A percentile compares a stretch with the other conserved stretches of the same genome.
Conservation (phyloP, 345 rosid genomes). For the Psidium guajava region DNA sequence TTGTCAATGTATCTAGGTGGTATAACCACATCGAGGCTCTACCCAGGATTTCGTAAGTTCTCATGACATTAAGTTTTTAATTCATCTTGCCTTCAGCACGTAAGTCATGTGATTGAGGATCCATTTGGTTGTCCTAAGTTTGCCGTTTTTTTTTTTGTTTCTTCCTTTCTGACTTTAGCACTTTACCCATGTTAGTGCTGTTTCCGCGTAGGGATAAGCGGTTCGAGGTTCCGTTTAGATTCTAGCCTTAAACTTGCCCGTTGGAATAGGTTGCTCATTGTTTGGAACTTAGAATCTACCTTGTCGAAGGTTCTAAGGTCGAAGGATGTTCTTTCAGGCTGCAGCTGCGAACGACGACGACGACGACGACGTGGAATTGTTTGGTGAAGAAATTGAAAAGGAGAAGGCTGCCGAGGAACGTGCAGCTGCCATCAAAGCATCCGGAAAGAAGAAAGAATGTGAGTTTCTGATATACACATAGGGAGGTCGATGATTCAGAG, state of each 20-base stretch:
- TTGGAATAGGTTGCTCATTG: no score
- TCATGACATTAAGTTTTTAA: neutral
- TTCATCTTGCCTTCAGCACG: neutral
- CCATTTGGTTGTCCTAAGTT: no score
- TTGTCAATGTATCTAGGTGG: slow-evolving; percentile 70
- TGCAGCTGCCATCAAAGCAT: slow-evolving; percentile 9
- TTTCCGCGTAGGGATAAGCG: no score
- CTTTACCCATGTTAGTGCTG: no score
- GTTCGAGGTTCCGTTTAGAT: no score
- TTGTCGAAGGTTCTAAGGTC: no score
- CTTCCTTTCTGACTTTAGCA: no score
- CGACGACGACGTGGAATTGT: slow-evolving; percentile 1
- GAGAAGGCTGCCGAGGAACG: slow-evolving; percentile 13
- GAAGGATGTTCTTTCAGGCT: neutral
- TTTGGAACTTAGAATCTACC: no score
- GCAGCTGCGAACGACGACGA: slow-evolving; percentile 3
- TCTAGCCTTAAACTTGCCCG: no score
- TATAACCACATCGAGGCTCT: slow-evolving; percentile 79
- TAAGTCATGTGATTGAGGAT: neutral
- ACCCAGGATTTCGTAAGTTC: slow-evolving; percentile 83
- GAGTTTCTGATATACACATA: neutral
- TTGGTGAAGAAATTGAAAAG: slow-evolving; percentile 16
- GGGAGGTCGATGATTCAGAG: neutral
- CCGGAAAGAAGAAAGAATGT: slow-evolving; percentile 15
- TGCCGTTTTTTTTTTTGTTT: no score